Evolutionary conservation across 371 early-diverging fungal species (phyloP), one percentile per base, ranked within the genome.

Genomic region (Mucor circinelloides): DNA sequence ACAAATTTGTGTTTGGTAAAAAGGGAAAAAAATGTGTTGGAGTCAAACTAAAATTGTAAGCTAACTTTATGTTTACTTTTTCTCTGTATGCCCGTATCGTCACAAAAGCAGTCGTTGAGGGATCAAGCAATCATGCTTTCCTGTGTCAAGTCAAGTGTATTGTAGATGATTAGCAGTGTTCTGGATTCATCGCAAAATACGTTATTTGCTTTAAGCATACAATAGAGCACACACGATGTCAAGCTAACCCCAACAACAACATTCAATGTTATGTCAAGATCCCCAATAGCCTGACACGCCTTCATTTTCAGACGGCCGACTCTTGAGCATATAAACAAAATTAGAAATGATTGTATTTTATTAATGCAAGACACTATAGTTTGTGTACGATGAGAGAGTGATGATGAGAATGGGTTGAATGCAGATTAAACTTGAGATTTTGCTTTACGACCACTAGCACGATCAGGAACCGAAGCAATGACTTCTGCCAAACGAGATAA

Each of bases 401-500:
- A 9, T 9, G 15, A 10, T 38, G 38, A 13, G 15, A 13, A 38
- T 38, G 38, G 15, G 15, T 5, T 25, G 2, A 2, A 50, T 50
- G 52, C 15, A 27, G 19, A 60, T 59, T 59, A 66, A n/a, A 66
- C 50, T 38, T 67, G 67, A 52, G 55, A 55, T 7, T 54, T 55
- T n/a, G 27, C 34, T 23, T 7, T 38, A 19, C 40, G 25, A 12
- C 34, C 44, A 55, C 32, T 27, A 9, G 34, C 4, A 3, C 36
- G 28, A 28, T 68, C 32, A 0, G 69, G 64, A 4, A 64, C 69
- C 32, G 70, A 70, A 3, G 70, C 70, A 50, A 70, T 66, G 1
- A 65, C 62, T 13, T 70, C 66, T 2, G 70, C 70, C 56, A 70
- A 66, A 6, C 57, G 60, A 48, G 46, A 56, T 23, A 70, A 52